Base-by-base conservation (phyloP, 2,329 filamentous ascomycete genomes). In the Penicillium concentricum region DNA sequence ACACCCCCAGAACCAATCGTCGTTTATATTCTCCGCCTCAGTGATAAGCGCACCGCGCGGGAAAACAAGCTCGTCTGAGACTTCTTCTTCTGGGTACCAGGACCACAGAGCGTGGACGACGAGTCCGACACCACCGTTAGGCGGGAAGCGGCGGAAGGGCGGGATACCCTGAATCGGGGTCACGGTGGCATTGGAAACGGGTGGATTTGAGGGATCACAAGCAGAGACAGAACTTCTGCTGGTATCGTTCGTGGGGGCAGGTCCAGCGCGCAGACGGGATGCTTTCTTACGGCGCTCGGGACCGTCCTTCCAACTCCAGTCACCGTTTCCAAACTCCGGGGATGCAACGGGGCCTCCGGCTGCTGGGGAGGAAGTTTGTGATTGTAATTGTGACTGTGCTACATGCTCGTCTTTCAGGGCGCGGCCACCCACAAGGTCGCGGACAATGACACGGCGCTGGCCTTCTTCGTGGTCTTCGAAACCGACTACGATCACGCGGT, bases 21-120 rank as follows among this genome's bases (percentile, higher is more conserved):
- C 90, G 71, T 96, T 96, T 46, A 95, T 85, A 72, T 94, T 89
- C 71, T 93, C 88, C 37, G 89, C 85, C 76, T 97, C 93, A 7
- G 82, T 82, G 15, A 97, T 84, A 73, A 94, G 90, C 0, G 92
- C 92, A 10, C 89, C 87, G 49, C 86, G 87, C 0, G 93, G 93
- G 65, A 97, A 97, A 60, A 87, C 74, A 39, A 97, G 76, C 75
- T 97, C 93, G 69, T 96, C 90, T 15, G 67, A 61, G 12, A 72
- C 70, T 1, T 68, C 69, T 7, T 74, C 71, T 2, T 83, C 82
- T 0, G 91, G 91, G 68, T 88, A 92, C 81, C 91, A 96, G 4
- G 86, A 82, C 89, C 91, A 97, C 16, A 82, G 74, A 0, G 91
- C 91, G 24, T 82, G 70, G 7, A 85, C 84, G 22, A 79, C 76